These are phyloP conservation scores for Colletotrichum lentis DNA, from an alignment of 2,329 filamentous ascomycete genomes.

Conservation along the genomic window DNA sequence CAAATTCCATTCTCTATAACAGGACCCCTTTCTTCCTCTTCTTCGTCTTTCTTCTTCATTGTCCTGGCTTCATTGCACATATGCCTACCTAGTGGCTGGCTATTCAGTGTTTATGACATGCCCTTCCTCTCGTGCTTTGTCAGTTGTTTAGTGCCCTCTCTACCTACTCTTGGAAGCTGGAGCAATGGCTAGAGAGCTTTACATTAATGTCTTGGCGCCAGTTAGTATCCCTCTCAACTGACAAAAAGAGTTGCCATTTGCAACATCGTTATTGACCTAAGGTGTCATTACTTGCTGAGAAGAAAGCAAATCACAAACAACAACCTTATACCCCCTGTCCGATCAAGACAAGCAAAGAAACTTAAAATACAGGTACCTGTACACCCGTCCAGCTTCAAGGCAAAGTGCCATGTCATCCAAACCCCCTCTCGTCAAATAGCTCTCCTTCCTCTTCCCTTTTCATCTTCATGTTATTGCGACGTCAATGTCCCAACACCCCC, in stretches of 20 bases:
- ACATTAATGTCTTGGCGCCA: background rate
- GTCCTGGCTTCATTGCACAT: background rate
- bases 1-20: too few species aligned
- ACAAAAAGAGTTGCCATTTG: background rate
- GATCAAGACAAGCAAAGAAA: background rate
- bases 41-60: background rate
- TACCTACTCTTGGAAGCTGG: too few species aligned
- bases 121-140: background rate
- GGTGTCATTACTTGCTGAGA: background rate
- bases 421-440: background rate
- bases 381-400: too few species aligned
- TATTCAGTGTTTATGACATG: background rate
- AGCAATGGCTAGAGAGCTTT: background rate
- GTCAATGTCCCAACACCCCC: conserved; percentile 13
- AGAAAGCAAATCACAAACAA: background rate
- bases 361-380: background rate
- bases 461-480: conserved; percentile 1
- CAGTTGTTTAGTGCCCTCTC: background rate
- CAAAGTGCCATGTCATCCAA: too few species aligned
- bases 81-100: background rate
- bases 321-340: too few species aligned
- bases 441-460: conserved; percentile 5
- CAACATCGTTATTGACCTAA: background rate
- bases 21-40: background rate
- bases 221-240: background rate